A percentile compares a stretch with the other conserved stretches of the same genome.
phyloP scores from a whole-genome alignment of 2,329 filamentous ascomycete species.

The Aotearoamyces nothofagi region DNA sequence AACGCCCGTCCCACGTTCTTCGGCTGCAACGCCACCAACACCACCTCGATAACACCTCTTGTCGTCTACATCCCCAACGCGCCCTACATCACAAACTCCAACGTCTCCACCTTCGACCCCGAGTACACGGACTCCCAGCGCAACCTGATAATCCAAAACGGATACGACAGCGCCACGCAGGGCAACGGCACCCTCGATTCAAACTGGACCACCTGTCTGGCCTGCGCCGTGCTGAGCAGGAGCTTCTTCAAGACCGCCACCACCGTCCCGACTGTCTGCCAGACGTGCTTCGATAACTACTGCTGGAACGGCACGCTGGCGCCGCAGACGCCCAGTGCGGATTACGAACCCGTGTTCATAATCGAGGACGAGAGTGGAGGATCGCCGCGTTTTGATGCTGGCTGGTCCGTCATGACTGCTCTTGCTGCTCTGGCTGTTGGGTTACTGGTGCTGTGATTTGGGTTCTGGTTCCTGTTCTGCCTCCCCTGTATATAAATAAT shows the following conservation, averaged over 20 bases:
- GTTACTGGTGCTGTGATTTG: too few species aligned
- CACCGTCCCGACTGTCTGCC: conserved; percentile 54
- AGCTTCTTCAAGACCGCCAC: conserved; percentile 59
- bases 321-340: conserved; percentile 5
- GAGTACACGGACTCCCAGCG: conserved; percentile 50
- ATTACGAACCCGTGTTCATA: conserved; percentile 10
- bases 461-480: too few species aligned
- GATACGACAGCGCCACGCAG: conserved; percentile 69
- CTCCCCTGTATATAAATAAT: too few species aligned
- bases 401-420: neutral
- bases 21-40: conserved; percentile 55
- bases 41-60: conserved; percentile 42
- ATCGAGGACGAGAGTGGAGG: neutral
- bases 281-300: conserved; percentile 62
- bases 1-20: conserved; percentile 69
- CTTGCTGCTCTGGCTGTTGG: neutral
- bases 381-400: neutral
- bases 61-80: conserved; percentile 81
- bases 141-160: conserved; percentile 73
- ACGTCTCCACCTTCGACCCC: conserved; percentile 63
- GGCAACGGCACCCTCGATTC: conserved; percentile 62
- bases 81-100: conserved; percentile 63
- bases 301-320: conserved; percentile 67
- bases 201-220: conserved; percentile 72
- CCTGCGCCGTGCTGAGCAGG: conserved; percentile 70